Base-by-base conservation (phyloP, 2,329 filamentous ascomycete genomes). In the Aotearoamyces nothofagi region DNA sequence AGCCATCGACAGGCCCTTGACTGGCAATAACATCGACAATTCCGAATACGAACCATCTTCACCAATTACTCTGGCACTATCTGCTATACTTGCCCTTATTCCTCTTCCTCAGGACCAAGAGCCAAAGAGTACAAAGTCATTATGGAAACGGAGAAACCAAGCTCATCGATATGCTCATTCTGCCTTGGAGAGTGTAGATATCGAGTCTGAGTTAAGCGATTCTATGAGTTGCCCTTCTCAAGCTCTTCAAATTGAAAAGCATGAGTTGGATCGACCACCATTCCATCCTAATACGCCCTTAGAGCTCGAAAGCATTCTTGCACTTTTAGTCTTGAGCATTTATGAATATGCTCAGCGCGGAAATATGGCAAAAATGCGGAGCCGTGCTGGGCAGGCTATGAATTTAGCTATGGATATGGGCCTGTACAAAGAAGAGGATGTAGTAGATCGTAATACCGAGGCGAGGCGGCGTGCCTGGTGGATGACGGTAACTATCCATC, bases 291-390 rank as follows among this genome's bases (percentile, higher is more conserved):
- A 40, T 2, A 49, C 60, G 4, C 58, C 60, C 4, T 30, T 54
- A 1, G 54, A 60, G 32, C 39, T 61, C 2, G 59, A 63, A 39
- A 50, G 49, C 36, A 51, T 62, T 22, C 46, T 62, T 12, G 57
- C 60, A 4, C 46, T 62, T 17, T 46, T 58, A 29, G 37, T 63
- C n/a, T 42, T 63, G 5, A 61, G 57, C 36, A 48, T 61, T 5
- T 63, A 63, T 37, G 60, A 63, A 42, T 63, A 63, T 39, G 53
- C 56, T 2, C 59, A 63, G 33, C 51, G 60, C 5, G 60, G 60
- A 4, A 63, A 63, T 35, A 37, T 63, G 33, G 58, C 57, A 39
- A 62, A 61, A 42, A 63, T 61, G 58, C 50, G 53, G 32, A 52
- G 48, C 29, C 50, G 60, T 27, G 53, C 58, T 0, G 55, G 55